Evolutionary conservation across 106 monocot species (phyloP).

Genomic region (Triglochin maritima): DNA sequence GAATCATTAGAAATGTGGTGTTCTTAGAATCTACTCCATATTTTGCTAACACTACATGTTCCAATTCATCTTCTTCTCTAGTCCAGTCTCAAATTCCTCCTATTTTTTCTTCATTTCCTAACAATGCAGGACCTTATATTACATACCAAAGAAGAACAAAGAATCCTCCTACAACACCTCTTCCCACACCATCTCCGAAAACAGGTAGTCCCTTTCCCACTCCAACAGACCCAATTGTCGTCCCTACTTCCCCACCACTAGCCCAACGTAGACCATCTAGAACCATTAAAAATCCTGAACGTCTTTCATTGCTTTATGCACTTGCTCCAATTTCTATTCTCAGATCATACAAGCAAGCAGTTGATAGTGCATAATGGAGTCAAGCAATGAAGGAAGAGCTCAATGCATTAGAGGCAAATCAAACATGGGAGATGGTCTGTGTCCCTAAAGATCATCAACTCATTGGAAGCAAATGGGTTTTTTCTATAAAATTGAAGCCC

Average conservation of each 20-base stretch:
- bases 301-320: constrained; percentile 7
- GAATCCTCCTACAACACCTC: background rate
- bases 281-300: background rate
- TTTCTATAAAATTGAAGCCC: too few relatives aligned
- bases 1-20: constrained; percentile 8
- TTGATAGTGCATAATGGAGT: constrained; percentile 12
- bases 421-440: constrained; percentile 5
- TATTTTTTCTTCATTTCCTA: too few relatives aligned
- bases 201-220: too few relatives aligned
- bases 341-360: constrained; percentile 6
- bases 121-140: background rate
- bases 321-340: constrained; percentile 4
- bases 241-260: background rate
- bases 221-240: too few relatives aligned
- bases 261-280: background rate
- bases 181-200: background rate
- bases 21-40: background rate
- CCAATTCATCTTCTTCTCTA: constrained; percentile 5
- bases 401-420: background rate
- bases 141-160: background rate
- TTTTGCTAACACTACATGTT: background rate
- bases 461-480: too few relatives aligned
- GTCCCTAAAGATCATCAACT: too few relatives aligned
- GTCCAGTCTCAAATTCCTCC: background rate
- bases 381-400: constrained; percentile 14